These are phyloP conservation scores for Rhynchosporium agropyri DNA, from an alignment of 2,329 filamentous ascomycete genomes.

Conservation along the genomic window DNA sequence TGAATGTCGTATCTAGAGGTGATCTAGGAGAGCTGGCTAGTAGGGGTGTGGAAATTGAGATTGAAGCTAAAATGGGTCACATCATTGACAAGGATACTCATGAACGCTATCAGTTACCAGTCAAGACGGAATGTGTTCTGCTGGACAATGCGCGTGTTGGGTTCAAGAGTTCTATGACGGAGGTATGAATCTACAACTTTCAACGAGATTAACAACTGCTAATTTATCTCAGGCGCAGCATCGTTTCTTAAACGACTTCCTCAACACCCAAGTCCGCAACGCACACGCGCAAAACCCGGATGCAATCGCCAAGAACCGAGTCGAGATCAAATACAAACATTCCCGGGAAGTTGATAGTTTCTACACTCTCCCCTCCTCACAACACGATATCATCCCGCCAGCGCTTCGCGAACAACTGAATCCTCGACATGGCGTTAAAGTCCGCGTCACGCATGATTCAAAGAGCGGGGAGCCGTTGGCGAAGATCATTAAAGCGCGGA, in stretches of 20 bases:
- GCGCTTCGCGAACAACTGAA: conserved; percentile 64
- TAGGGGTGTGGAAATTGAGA: conserved; percentile 77
- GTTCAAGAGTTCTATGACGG: conserved; percentile 89
- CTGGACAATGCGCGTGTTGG: conserved; percentile 60
- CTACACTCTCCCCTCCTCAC: conserved; percentile 68
- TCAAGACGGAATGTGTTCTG: conserved; percentile 72
- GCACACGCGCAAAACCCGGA: conserved; percentile 56
- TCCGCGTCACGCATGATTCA: conserved; percentile 77
- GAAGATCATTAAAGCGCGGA: conserved; percentile 89
- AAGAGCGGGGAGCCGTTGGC: conserved; percentile 70
- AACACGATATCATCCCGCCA: conserved; percentile 63
- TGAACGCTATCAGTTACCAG: conserved; percentile 66
- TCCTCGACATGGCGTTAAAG: conserved; percentile 58
- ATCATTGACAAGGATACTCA: conserved; percentile 74
- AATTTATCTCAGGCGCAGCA: conserved; percentile 67
- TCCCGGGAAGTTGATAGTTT: conserved; percentile 82
- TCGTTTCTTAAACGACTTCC: conserved; percentile 77
- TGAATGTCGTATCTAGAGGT: conserved; percentile 68
- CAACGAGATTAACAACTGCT: conserved; percentile 16
- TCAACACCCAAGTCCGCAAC: conserved; percentile 70
- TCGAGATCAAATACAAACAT: conserved; percentile 78
- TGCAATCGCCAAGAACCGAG: conserved; percentile 46
- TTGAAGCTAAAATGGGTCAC: conserved; percentile 90
- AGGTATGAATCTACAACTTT: conserved; percentile 58
- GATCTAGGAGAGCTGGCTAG: conserved; percentile 65